Conservation (phyloP, 805 yeast genomes). For the Myxozyma melibiosi region DNA sequence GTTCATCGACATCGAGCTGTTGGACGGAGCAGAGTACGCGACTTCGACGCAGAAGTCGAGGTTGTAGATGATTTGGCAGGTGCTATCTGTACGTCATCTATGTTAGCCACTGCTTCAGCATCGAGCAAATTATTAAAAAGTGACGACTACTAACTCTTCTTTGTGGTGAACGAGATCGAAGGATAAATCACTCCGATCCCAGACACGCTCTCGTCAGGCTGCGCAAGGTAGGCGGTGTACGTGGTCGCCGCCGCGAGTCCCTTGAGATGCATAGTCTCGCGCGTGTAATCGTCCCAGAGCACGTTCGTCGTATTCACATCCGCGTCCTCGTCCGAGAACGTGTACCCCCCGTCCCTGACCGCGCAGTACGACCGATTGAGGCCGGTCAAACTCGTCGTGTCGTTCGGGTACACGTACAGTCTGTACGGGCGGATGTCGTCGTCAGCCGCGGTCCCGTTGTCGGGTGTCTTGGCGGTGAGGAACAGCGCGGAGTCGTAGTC, state of each 20-base stretch:
- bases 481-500: conserved; percentile 20
- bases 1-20: conserved; percentile 42
- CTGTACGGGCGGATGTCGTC: conserved; percentile 30
- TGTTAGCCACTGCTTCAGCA: too few relatives aligned
- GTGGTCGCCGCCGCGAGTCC: conserved; percentile 62
- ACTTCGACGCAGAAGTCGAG: conserved; percentile 77
- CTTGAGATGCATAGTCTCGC: conserved; percentile 63
- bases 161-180: conserved; percentile 55
- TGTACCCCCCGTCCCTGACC: conserved; percentile 54
- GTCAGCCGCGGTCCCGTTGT: background rate
- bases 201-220: conserved; percentile 45
- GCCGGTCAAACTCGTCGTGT: conserved; percentile 39
- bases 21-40: conserved; percentile 82
- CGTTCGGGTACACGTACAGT: conserved; percentile 49
- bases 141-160: conserved; percentile 41
- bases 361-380: conserved; percentile 73
- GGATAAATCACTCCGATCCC: conserved; percentile 67
- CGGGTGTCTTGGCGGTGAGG: conserved; percentile 7
- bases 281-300: conserved; percentile 47
- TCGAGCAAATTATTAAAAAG: too few relatives aligned
- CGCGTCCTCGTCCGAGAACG: conserved; percentile 41
- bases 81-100: conserved; percentile 47
- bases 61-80: conserved; percentile 75
- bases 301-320: conserved; percentile 46
- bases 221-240: conserved; percentile 65